Percentiles rank a stretch among this genome's conserved stretches.
These are phyloP conservation scores for Periconia macrospinosa DNA, from an alignment of 2,329 filamentous ascomycete genomes.

Conservation along the genomic window DNA sequence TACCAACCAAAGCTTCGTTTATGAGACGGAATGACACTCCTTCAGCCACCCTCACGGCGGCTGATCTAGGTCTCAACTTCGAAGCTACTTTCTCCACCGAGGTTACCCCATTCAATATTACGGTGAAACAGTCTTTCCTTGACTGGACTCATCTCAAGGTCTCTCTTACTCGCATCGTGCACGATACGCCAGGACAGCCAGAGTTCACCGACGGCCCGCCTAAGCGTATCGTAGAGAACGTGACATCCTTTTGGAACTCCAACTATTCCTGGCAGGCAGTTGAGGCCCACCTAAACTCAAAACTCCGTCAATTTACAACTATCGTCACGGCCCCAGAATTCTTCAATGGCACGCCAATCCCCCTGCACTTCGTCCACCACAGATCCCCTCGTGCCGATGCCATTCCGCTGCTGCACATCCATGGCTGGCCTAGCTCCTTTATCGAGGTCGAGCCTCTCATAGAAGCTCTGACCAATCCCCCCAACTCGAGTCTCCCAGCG, in stretches of 20 bases:
- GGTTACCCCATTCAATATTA: slow-evolving; percentile 1
- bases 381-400: slow-evolving; percentile 57
- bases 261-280: not conserved
- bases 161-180: not conserved
- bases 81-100: slow-evolving; percentile 1
- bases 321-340: not conserved
- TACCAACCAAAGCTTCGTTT: not conserved
- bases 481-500: slow-evolving; percentile 44
- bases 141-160: not conserved
- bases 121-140: not conserved
- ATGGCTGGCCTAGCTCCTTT: slow-evolving; percentile 67
- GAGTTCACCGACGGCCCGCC: slow-evolving; percentile 1
- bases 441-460: slow-evolving; percentile 62
- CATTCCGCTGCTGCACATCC: slow-evolving; percentile 65
- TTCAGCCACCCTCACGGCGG: not conserved
- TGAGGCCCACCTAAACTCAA: not conserved
- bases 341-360: not conserved
- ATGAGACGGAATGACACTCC: slow-evolving; percentile 1
- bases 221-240: not conserved
- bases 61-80: not conserved
- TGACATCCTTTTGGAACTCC: not conserved
- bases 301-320: not conserved
- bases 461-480: slow-evolving; percentile 57
- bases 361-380: slow-evolving; percentile 64
- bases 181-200: not conserved